Conservation (phyloP, 1,284 basidiomycete genomes). For the Rhodofomes roseus region DNA sequence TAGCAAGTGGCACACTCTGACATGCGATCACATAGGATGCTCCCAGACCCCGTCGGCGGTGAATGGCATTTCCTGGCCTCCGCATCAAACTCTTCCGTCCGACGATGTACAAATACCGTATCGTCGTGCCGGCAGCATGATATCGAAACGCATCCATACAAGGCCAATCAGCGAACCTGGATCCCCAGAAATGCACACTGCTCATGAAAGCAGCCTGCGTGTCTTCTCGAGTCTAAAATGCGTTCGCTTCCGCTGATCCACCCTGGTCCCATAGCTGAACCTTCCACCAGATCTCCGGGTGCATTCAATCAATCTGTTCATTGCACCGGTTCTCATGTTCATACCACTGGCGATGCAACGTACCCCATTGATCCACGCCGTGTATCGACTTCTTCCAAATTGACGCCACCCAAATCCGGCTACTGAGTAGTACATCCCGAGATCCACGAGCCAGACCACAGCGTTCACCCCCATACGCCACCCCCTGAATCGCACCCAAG, state of each 20-base stretch:
- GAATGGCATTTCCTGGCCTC: too few species aligned
- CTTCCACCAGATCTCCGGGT: background rate
- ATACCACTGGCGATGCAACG: background rate
- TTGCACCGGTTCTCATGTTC: background rate
- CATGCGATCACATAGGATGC: background rate
- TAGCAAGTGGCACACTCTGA: background rate
- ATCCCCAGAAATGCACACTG: background rate
- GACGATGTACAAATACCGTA: background rate
- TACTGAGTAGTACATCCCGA: background rate
- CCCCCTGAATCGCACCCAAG: background rate
- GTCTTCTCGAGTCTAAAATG: background rate
- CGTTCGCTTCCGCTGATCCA: background rate
- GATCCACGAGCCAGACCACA: background rate
- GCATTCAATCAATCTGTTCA: background rate
- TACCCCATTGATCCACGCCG: background rate
- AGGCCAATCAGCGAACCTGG: background rate
- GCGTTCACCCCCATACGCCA: background rate
- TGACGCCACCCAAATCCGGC: background rate
- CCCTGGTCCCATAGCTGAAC: background rate
- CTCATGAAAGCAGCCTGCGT: background rate
- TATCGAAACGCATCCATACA: background rate
- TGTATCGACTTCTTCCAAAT: background rate
- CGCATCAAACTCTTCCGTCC: too few species aligned
- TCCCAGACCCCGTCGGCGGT: too few species aligned
- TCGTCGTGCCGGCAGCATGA: background rate